Percentiles rank a stretch among this genome's conserved stretches.
These are phyloP conservation scores for Salix suchowensis DNA, from an alignment of 345 rosid species.

Conservation along the genomic window DNA sequence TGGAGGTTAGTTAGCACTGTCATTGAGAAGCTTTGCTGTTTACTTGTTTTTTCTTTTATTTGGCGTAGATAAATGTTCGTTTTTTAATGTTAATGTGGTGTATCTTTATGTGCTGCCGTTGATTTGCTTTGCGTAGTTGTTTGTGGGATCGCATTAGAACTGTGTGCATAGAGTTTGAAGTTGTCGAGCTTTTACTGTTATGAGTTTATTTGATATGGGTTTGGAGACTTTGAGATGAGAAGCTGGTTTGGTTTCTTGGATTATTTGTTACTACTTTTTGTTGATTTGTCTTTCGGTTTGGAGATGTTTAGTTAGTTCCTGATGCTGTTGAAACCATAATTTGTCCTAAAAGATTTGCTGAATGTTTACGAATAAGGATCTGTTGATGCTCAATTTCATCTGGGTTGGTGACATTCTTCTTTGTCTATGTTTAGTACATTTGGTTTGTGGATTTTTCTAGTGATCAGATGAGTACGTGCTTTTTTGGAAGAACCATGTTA, in stretches of 20 bases:
- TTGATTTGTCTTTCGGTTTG: conserved; percentile 17
- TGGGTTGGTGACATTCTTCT: conserved; percentile 11
- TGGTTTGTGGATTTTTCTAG: background rate
- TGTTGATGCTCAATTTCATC: conserved; percentile 26
- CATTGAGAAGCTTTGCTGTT: background rate
- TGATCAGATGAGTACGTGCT: conserved; percentile 6
- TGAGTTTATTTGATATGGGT: conserved; percentile 19
- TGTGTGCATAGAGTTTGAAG: conserved; percentile 15
- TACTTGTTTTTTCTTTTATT: conserved; percentile 7
- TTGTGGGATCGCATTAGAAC: conserved; percentile 36
- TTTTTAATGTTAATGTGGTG: conserved; percentile 21
- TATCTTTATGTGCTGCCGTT: conserved; percentile 18
- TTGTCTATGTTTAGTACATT: background rate
- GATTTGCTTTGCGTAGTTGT: conserved; percentile 7
- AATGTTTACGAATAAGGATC: conserved; percentile 19
- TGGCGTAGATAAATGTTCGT: background rate
- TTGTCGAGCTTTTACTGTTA: conserved; percentile 27
- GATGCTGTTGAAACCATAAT: conserved; percentile 1
- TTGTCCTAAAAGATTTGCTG: background rate
- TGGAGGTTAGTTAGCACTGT: conserved; percentile 23
- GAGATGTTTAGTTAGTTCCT: conserved; percentile 12
- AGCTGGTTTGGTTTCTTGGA: conserved; percentile 17
- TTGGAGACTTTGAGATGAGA: conserved; percentile 8
- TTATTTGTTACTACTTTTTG: conserved; percentile 13
- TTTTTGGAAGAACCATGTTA: background rate